A percentile compares a stretch with the other conserved stretches of the same genome.
Conservation (phyloP, 1,139 yeast genomes). For the Yamadazyma diddensiae region DNA sequence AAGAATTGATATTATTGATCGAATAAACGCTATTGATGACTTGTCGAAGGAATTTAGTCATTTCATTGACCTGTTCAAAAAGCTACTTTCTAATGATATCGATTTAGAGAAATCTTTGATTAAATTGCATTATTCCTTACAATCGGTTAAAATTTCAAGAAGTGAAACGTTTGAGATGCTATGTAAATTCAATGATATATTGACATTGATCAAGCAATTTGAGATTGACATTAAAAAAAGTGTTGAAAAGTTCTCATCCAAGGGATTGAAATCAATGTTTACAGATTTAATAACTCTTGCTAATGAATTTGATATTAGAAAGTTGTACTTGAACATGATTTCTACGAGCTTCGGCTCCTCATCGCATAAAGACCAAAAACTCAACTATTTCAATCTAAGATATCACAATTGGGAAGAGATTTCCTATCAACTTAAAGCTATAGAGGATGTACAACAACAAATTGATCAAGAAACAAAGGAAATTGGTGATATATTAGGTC, state of each 20-base stretch:
- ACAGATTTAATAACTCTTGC: conserved; percentile 18
- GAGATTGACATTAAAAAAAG: conserved; percentile 17
- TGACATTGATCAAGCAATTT: conserved; percentile 25
- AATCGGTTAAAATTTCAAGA: conserved; percentile 47
- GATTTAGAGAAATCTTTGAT: conserved; percentile 71
- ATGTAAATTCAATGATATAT: conserved; percentile 43
- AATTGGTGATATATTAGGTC: conserved; percentile 45
- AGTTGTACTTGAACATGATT: conserved; percentile 49
- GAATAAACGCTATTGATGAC: conserved; percentile 66
- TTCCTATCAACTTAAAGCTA: conserved; percentile 35
- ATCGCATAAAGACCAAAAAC: conserved; percentile 37
- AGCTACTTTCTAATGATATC: conserved; percentile 31
- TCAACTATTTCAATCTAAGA: conserved; percentile 52
- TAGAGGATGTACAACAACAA: conserved; percentile 40
- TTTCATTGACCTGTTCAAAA: conserved; percentile 51
- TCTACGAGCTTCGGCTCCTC: conserved; percentile 54
- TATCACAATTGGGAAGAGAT: conserved; percentile 42
- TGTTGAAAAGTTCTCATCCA: conserved; percentile 17
- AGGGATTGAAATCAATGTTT: conserved; percentile 24
- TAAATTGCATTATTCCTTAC: conserved; percentile 59
- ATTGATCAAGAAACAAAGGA: conserved; percentile 50
- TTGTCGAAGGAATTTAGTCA: conserved; percentile 45
- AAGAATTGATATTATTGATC: conserved; percentile 47
- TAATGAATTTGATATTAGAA: conserved; percentile 18
- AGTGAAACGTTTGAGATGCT: conserved; percentile 65